A percentile compares a stretch with the other conserved stretches of the same genome.
Conservation (phyloP, 345 rosid species). For the Microcos paniculata region DNA sequence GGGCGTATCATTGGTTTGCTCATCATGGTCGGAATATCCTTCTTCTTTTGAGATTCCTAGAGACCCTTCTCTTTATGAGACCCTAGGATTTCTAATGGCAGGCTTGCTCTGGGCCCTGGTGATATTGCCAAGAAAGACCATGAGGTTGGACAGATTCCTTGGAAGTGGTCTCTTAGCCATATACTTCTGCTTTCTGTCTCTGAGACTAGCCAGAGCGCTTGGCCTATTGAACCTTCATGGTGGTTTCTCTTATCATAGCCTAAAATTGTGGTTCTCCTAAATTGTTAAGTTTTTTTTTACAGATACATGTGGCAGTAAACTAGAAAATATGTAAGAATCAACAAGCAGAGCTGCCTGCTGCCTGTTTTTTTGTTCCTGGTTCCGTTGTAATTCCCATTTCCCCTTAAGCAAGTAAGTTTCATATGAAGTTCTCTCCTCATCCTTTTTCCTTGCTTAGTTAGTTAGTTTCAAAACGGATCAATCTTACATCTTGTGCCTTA, state of each 20-base stretch:
- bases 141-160: constrained; percentile 62
- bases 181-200: constrained; percentile 63
- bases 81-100: constrained; percentile 59
- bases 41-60: constrained; percentile 47
- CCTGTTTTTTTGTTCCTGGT: no score
- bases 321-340: not conserved
- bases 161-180: constrained; percentile 78
- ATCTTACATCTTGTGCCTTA: not conserved
- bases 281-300: not conserved
- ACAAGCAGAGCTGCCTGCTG: not conserved
- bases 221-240: constrained; percentile 33
- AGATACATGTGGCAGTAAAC: not conserved
- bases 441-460: not conserved
- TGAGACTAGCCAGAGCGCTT: constrained; percentile 45
- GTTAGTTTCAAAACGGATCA: not conserved
- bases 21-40: constrained; percentile 70
- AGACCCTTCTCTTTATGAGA: constrained; percentile 66
- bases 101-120: constrained; percentile 87
- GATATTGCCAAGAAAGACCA: constrained; percentile 62
- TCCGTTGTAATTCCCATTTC: not conserved
- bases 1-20: constrained; percentile 61
- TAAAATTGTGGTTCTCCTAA: not conserved
- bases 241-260: not conserved
- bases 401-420: not conserved
- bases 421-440: not conserved